These are phyloP conservation scores for Stylosanthes scabra DNA, from an alignment of 331 rosid species.

Conservation along the genomic window DNA sequence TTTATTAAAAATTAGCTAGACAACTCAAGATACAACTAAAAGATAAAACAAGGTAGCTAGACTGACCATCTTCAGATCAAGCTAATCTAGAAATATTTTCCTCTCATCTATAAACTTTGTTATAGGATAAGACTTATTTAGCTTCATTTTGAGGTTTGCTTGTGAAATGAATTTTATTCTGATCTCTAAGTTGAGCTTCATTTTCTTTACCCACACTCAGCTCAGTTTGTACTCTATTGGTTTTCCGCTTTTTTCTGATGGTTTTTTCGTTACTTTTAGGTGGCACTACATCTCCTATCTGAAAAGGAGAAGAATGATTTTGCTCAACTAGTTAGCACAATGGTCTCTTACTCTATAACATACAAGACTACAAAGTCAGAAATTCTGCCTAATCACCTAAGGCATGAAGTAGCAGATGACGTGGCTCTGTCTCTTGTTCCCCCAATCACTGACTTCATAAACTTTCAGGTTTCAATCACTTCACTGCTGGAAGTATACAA, in stretches of 20 bases:
- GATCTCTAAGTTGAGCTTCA: constrained; percentile 21
- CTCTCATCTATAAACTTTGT: not conserved
- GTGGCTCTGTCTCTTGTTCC: constrained; percentile 72
- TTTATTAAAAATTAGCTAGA: not conserved
- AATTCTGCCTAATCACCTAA: constrained; percentile 45
- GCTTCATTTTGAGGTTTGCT: constrained; percentile 23
- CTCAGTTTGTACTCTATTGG: constrained; percentile 3
- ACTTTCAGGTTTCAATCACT: constrained; percentile 74
- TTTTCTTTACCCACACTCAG: constrained; percentile 23
- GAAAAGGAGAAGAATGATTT: constrained; percentile 81
- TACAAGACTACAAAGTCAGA: constrained; percentile 62
- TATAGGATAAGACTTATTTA: constrained; percentile 4
- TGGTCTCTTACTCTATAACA: constrained; percentile 82
- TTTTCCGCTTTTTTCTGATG: constrained; percentile 40
- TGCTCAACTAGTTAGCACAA: constrained; percentile 72
- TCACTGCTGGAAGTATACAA: constrained; percentile 29
- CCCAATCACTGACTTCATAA: constrained; percentile 65
- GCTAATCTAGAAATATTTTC: not conserved
- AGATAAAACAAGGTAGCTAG: not conserved
- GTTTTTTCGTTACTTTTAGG: constrained; percentile 52
- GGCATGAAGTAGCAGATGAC: constrained; percentile 60
- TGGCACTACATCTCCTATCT: constrained; percentile 69
- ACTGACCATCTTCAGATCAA: too few relatives aligned
- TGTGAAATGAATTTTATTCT: constrained; percentile 22
- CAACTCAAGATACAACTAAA: not conserved